phyloP scores from a whole-genome alignment of 768 basidiomycete genomes.

The Hydnomerulius pinastri region DNA sequence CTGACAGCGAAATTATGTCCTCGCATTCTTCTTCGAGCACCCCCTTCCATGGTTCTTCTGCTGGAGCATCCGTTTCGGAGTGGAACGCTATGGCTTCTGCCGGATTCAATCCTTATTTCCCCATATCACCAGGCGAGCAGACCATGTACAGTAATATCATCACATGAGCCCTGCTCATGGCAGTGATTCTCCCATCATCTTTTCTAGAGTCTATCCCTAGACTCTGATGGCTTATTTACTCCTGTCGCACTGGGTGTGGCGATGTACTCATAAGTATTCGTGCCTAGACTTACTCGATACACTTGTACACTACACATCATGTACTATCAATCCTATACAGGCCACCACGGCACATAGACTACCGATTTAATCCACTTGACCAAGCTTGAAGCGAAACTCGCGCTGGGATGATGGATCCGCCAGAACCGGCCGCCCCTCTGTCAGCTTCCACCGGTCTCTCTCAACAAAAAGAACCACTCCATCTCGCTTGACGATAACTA shows the following conservation, averaged over 20 bases:
- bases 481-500: slow-evolving; percentile 61
- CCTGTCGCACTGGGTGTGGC: slow-evolving; percentile 35
- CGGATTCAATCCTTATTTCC: slow-evolving; percentile 72
- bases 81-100: slow-evolving; percentile 58
- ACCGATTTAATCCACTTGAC: slow-evolving; percentile 15
- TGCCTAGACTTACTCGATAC: slow-evolving; percentile 29
- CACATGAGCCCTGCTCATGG: slow-evolving; percentile 37
- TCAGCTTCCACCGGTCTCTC: slow-evolving; percentile 63
- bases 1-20: slow-evolving; percentile 60
- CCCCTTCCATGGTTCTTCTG: slow-evolving; percentile 43
- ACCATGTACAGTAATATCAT: slow-evolving; percentile 60
- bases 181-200: neutral
- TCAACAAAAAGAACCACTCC: slow-evolving; percentile 70
- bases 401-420: slow-evolving; percentile 48
- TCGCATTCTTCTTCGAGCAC: slow-evolving; percentile 47
- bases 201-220: slow-evolving; percentile 1
- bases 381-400: slow-evolving; percentile 49
- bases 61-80: slow-evolving; percentile 56
- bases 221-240: slow-evolving; percentile 27
- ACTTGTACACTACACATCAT: slow-evolving; percentile 36
- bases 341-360: slow-evolving; percentile 20
- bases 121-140: slow-evolving; percentile 55
- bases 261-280: slow-evolving; percentile 26
- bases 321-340: slow-evolving; percentile 26
- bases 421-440: slow-evolving; percentile 40